Conservation (phyloP, 257 asterid genomes). For the Gentiana straminea region DNA sequence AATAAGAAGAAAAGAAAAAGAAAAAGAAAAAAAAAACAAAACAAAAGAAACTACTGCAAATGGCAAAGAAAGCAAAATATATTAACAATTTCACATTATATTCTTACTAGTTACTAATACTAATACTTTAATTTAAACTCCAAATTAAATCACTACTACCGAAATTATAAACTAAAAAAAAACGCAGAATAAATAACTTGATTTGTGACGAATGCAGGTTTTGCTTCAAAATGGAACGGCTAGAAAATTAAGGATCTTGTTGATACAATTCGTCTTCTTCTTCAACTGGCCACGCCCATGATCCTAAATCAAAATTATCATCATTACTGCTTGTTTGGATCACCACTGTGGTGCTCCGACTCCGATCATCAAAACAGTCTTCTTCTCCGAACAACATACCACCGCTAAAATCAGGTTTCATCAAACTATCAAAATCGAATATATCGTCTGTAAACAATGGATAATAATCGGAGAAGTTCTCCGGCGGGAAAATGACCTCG, state of each 20-base stretch:
- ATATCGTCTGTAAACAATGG: conserved; percentile 28
- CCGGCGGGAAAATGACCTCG: conserved; percentile 10
- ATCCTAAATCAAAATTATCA: conserved; percentile 29
- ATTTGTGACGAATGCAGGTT: too few species aligned
- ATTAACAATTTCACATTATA: too few species aligned
- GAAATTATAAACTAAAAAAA: too few species aligned
- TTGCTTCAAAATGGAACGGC: conserved; percentile 25
- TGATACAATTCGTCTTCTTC: conserved; percentile 54
- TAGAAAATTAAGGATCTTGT: conserved; percentile 58
- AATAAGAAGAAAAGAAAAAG: too few species aligned
- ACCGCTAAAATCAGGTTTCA: conserved; percentile 20
- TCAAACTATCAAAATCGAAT: conserved; percentile 35
- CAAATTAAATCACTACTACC: too few species aligned
- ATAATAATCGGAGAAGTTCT: conserved; percentile 27
- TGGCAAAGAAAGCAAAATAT: too few species aligned
- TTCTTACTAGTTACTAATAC: too few species aligned
- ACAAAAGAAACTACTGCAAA: too few species aligned
- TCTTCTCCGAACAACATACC: conserved; percentile 29
- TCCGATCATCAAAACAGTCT: conserved; percentile 25
- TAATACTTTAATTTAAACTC: too few species aligned
- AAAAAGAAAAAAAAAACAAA: too few species aligned
- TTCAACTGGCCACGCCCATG: conserved; percentile 11
- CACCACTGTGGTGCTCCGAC: conserved; percentile 4
- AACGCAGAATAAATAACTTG: too few species aligned
- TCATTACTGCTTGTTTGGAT: conserved; percentile 22